Base-by-base conservation (phyloP, 495 filamentous ascomycete genomes). In the Pseudevernia furfuracea region DNA sequence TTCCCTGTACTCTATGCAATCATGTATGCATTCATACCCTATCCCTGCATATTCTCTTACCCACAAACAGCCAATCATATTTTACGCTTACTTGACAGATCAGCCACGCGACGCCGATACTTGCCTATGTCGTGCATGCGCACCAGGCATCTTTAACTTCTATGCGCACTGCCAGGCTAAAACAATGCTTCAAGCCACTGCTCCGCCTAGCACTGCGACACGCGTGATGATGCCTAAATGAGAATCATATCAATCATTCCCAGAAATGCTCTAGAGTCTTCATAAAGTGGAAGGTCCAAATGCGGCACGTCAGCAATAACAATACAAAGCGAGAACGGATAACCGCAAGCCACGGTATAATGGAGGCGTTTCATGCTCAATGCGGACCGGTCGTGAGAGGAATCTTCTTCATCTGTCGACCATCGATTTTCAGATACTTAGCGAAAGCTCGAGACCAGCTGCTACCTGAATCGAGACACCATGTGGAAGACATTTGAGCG, bases 11-110 rank as follows among this genome's bases (percentile, higher is more conserved):
- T 1, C 34, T 36, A 21, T 55, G 30, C 52, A 55, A 21, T 34
- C 7, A 55, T 30, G 3, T 19, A 55, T 34, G 52, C 52, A 34
- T 55, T 21, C 21, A 55, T 21, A 34, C 52, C 49, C 52, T 34
- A 30, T 34, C 52, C 49, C 52, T 55, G 52, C 52, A 55, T 55
- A 55, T 34, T 32, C 57, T 23, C 21, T 34, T 41, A 41, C 57
- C 34, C 39, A 28, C 21, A n/a, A 23, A 59, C 0, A 41, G 37
- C 57, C 37, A 59, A 59, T 38, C 34, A 59, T 3, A 34, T 21
- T 53, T 55, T 55, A 55, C 52, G 28, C 17, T 55, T 55, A 55
- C 12, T 21, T 34, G 28, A 34, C 52, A 34, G 3, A 19, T 55
- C 52, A 55, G 52, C 52, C 52, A 55, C 52, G 15, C 28, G 14